Percentiles rank a stretch among this genome's conserved stretches.
phyloP scores from a whole-genome alignment of 1,284 basidiomycete species.

The Cystobasidium slooffiae region DNA sequence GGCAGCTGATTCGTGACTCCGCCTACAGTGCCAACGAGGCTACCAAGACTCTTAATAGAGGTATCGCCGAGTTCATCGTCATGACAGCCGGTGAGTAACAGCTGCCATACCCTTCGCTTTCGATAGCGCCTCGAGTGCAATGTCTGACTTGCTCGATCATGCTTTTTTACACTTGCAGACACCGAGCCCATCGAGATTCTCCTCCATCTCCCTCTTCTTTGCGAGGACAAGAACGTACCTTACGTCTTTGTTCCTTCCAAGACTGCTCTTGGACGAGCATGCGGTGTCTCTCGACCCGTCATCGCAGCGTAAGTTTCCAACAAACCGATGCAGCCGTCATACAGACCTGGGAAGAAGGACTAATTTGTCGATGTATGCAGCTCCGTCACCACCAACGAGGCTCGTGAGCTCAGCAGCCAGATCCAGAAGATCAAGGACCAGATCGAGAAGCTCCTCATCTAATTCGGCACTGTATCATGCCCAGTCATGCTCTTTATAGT shows the following conservation, averaged over 20 bases:
- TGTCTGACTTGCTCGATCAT: background rate
- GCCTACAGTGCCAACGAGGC: slow-evolving; percentile 79
- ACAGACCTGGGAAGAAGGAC: too few species aligned
- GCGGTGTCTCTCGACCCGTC: slow-evolving; percentile 92
- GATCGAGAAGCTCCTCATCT: slow-evolving; percentile 76
- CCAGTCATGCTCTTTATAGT: background rate
- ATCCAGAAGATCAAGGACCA: slow-evolving; percentile 85
- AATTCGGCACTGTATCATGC: slow-evolving; percentile 30
- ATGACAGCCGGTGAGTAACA: slow-evolving; percentile 89
- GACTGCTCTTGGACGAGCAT: slow-evolving; percentile 92
- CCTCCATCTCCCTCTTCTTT: slow-evolving; percentile 93
- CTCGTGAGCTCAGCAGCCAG: slow-evolving; percentile 86
- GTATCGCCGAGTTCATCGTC: slow-evolving; percentile 98
- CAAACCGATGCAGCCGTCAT: background rate
- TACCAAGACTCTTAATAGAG: slow-evolving; percentile 84
- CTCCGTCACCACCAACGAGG: slow-evolving; percentile 94
- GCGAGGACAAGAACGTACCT: slow-evolving; percentile 82
- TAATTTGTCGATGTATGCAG: slow-evolving; percentile 9
- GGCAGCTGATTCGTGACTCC: background rate
- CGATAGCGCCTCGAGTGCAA: too few species aligned
- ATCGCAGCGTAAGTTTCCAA: slow-evolving; percentile 66
- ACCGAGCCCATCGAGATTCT: slow-evolving; percentile 96
- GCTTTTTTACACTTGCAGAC: slow-evolving; percentile 8
- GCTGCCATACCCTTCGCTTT: too few species aligned
- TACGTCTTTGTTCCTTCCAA: slow-evolving; percentile 71